phyloP scores from a whole-genome alignment of 805 yeast genomes.

The Kuraishia ogatae region DNA sequence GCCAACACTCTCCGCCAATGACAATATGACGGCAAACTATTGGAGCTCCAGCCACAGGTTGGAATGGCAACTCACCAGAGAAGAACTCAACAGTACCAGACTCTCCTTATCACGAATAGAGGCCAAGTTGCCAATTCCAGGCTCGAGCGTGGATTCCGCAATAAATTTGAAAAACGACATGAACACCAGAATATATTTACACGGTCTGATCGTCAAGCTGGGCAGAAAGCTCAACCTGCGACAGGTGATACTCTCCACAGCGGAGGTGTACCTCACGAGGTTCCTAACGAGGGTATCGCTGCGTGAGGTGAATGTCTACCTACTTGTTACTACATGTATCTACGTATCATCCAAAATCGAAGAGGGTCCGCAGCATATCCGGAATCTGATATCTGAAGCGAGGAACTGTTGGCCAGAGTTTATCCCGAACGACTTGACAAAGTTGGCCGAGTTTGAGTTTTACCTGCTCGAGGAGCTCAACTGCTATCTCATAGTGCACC shows the following conservation, averaged over 20 bases:
- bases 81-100: conserved; percentile 30
- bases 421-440: conserved; percentile 84
- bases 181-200: conserved; percentile 70
- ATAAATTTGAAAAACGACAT: conserved; percentile 41
- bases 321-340: conserved; percentile 75
- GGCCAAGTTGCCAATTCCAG: conserved; percentile 6
- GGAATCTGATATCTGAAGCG: conserved; percentile 78
- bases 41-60: conserved; percentile 80
- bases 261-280: conserved; percentile 77
- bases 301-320: conserved; percentile 74
- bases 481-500: conserved; percentile 62
- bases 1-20: neutral
- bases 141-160: conserved; percentile 6
- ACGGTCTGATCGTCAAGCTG: conserved; percentile 54
- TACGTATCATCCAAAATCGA: conserved; percentile 91
- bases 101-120: conserved; percentile 13
- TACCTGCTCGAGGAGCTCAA: conserved; percentile 84
- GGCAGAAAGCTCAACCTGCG: conserved; percentile 74
- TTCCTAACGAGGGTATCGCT: conserved; percentile 66
- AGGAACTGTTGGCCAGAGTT: conserved; percentile 91
- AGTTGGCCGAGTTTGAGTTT: conserved; percentile 92
- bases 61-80: conserved; percentile 75
- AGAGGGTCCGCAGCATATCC: conserved; percentile 90
- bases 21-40: conserved; percentile 68
- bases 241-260: conserved; percentile 81